Percentiles rank a stretch among this genome's conserved stretches.
phyloP scores from a whole-genome alignment of 345 rosid genomes.

The Hibiscus tridactylites region DNA sequence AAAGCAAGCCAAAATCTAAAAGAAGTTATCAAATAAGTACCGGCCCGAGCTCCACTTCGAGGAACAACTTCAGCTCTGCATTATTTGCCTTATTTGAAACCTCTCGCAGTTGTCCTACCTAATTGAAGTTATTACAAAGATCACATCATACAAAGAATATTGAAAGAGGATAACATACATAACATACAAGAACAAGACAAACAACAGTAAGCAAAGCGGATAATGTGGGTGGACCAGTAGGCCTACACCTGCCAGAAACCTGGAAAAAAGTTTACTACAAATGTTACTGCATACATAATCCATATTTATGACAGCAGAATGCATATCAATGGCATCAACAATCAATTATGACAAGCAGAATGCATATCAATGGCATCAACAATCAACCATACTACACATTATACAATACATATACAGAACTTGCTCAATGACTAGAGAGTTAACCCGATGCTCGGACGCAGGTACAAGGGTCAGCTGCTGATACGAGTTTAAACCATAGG shows the following conservation, averaged over 20 bases:
- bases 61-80: conserved; percentile 79
- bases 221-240: neutral
- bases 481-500: neutral
- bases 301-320: neutral
- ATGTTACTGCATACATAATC: neutral
- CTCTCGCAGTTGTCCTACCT: conserved; percentile 94
- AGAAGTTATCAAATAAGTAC: conserved; percentile 21
- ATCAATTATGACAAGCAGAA: neutral
- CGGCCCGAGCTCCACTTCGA: conserved; percentile 72
- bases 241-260: neutral
- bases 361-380: neutral
- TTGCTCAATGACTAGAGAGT: neutral
- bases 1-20: conserved; percentile 5
- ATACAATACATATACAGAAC: neutral
- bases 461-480: neutral
- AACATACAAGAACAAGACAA: conserved; percentile 1
- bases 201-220: neutral
- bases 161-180: too few relatives aligned
- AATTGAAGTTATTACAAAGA: neutral
- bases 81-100: conserved; percentile 68
- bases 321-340: too few relatives aligned
- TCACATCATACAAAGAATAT: neutral
- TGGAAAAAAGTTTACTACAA: neutral
- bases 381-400: neutral
- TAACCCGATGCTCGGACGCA: neutral